Base-by-base conservation (phyloP, 208 protist species). In the Naegleria gruberi region DNA sequence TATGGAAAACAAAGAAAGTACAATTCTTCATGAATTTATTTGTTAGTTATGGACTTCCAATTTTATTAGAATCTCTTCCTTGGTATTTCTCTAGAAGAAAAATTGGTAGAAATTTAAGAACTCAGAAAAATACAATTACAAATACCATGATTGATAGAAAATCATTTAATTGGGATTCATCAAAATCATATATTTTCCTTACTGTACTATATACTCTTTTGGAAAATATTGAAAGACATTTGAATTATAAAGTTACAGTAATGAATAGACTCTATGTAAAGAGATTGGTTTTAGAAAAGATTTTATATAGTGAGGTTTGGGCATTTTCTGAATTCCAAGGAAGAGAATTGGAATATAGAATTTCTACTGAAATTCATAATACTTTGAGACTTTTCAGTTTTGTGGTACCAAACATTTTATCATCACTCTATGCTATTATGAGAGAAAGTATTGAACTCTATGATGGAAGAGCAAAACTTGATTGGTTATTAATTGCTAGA, bases 11-110 rank as follows among this genome's bases (percentile, higher is more conserved):
- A 19, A 51, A 44, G 46, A 84, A 84, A 65, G 23, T 40, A 26
- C 88, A 90, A 19, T 86, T 90, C 4, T 90, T 90, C 8, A 45
- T 81, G 46, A 90, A 84, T 43, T 17, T 90, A 8, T 90, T 90
- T 44, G 55, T 81, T n/a, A 90, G 45, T 90, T 90, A 90, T 90
- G 26, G 15, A 5, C 43, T 90, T 0, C 88, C 88, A 40, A 90
- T 90, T 6, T 46, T 90, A 45, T 44, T 90, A 7, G 88, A 90
- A 43, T 34, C 88, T 23, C 34, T 90, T 10, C 88, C 88, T 8
- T 90, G 88, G 88, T 90, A 88, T 34, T 86, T 89, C 34, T 81
- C 51, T n/a, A 10, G 51, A n/a, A 43, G 30, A 40, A 90, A 90
- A 73, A 37, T 90, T 41, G 88, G 81, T 8, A 47, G 37, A 81